Evolutionary conservation across 2,329 filamentous ascomycete genomes (phyloP).

Genomic region (Graphiopsis chlorocephala): DNA sequence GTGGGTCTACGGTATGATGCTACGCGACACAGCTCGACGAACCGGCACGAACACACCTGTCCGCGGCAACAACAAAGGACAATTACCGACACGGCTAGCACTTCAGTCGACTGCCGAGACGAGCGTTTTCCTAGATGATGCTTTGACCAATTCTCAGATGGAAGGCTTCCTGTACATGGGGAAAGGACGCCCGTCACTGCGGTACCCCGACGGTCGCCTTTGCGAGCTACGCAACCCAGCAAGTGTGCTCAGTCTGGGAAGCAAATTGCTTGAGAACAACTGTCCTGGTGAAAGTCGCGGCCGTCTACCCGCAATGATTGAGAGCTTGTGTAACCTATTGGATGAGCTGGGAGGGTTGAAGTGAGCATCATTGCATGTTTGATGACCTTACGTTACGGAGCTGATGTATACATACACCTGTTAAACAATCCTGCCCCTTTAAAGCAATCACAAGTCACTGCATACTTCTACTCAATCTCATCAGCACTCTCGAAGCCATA

Average conservation of each 20-base stretch:
- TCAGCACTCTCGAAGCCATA: background rate
- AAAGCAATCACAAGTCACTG: too few species aligned
- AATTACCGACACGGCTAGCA: background rate
- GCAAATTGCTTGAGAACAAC: conserved; percentile 22
- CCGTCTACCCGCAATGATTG: conserved; percentile 24
- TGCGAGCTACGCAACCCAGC: conserved; percentile 21
- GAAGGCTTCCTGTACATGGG: conserved; percentile 19
- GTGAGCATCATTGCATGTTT: background rate
- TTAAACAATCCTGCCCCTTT: too few species aligned
- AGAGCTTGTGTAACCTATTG: conserved; percentile 24
- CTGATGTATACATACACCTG: background rate
- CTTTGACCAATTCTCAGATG: background rate
- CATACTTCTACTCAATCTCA: too few species aligned
- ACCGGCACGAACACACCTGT: conserved; percentile 13
- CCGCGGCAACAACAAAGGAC: background rate
- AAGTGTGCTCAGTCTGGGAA: conserved; percentile 21
- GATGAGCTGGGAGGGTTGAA: conserved; percentile 22
- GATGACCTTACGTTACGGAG: background rate
- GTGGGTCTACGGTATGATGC: conserved; percentile 24
- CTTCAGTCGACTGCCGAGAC: background rate
- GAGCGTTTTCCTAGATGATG: conserved; percentile 19
- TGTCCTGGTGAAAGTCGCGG: conserved; percentile 21
- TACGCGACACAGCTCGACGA: conserved; percentile 15
- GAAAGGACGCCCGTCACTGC: conserved; percentile 20
- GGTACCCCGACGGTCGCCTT: background rate